These are phyloP conservation scores for Vitis vinifera DNA, from an alignment of 164 flowering plant genomes.

Conservation along the genomic window ASM3070453v1 NC_081818.1:26162001-26162500, in stretches of 20 bases:
- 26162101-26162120: too few relatives aligned
- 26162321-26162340: neutral
- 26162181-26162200: too few relatives aligned
- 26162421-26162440: too few relatives aligned
- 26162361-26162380: conserved; percentile 2
- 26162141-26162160: too few relatives aligned
- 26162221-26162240: conserved; percentile 6
- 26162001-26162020: too few relatives aligned
- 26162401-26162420: neutral
- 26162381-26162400: conserved; percentile 3
- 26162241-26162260: neutral
- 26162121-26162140: too few relatives aligned
- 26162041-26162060: too few relatives aligned
- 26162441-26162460: neutral
- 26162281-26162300: conserved; percentile 3
- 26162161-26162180: too few relatives aligned
- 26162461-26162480: conserved; percentile 2
- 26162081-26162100: too few relatives aligned
- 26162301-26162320: neutral
- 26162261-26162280: neutral
- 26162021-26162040: too few relatives aligned
- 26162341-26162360: conserved; percentile 1
- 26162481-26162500: neutral
- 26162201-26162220: neutral
- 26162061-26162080: too few relatives aligned